A percentile compares a stretch with the other conserved stretches of the same genome.
These are phyloP conservation scores for Tulasnella sp. DNA, from an alignment of 768 basidiomycete genomes.

Conservation along the genomic window DNA sequence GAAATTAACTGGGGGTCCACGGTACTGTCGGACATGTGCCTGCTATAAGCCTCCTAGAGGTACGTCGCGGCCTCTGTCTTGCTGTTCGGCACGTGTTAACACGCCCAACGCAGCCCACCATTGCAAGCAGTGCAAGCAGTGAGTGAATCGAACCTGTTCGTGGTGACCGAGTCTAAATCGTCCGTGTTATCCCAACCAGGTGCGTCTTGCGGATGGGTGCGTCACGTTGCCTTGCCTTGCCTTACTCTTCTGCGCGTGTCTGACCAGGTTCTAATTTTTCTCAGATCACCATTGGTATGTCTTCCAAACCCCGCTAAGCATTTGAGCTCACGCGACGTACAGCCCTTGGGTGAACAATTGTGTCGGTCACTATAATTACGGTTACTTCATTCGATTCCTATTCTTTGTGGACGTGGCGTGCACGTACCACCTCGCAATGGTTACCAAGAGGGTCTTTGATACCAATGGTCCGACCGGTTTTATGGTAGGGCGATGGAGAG, in stretches of 20 bases:
- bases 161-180: background rate
- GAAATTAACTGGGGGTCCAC: conserved; percentile 65
- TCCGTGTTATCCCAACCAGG: conserved; percentile 27
- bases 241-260: too few species aligned
- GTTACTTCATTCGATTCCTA: conserved; percentile 62
- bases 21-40: conserved; percentile 79
- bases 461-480: conserved; percentile 26
- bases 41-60: conserved; percentile 69
- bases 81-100: conserved; percentile 5
- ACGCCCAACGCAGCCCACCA: conserved; percentile 51
- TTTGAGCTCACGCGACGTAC: background rate
- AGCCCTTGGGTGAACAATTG: conserved; percentile 86
- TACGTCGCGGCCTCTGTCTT: conserved; percentile 18
- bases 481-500: conserved; percentile 6
- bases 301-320: background rate
- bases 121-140: conserved; percentile 78
- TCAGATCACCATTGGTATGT: conserved; percentile 64
- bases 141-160: conserved; percentile 26
- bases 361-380: conserved; percentile 82
- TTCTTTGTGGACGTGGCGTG: conserved; percentile 89
- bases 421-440: conserved; percentile 73
- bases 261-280: conserved; percentile 9
- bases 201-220: conserved; percentile 85
- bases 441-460: conserved; percentile 49
- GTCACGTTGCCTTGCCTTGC: too few species aligned